phyloP scores from a whole-genome alignment of 257 asterid species.

The Solanum tarijense region DNA sequence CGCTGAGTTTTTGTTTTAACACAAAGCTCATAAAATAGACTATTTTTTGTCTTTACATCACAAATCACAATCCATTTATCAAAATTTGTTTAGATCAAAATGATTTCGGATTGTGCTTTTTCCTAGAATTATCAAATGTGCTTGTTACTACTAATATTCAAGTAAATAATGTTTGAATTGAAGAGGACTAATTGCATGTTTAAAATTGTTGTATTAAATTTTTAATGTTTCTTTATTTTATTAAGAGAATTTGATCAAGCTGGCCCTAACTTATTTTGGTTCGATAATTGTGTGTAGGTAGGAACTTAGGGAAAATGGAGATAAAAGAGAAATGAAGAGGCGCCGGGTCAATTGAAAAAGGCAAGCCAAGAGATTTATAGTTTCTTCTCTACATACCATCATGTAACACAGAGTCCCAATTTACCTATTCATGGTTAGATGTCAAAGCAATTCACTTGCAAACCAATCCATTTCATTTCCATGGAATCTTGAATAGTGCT shows the following conservation, averaged over 20 bases:
- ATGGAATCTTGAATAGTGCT: not conserved
- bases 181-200: not conserved
- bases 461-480: not conserved
- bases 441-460: not conserved
- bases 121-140: not conserved
- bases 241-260: not conserved
- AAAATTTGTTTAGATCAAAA: not conserved
- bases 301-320: too few species aligned
- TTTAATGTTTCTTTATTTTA: not conserved
- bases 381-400: not conserved
- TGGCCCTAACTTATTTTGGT: not conserved
- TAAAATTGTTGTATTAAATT: not conserved
- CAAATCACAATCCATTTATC: not conserved
- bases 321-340: not conserved
- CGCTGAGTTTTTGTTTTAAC: not conserved
- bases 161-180: not conserved
- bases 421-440: not conserved
- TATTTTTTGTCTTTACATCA: not conserved
- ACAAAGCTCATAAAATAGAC: not conserved
- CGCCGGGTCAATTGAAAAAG: not conserved
- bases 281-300: not conserved
- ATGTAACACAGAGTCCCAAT: not conserved
- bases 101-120: not conserved
- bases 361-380: not conserved
- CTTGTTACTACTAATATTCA: not conserved